A percentile compares a stretch with the other conserved stretches of the same genome.
Conservation (phyloP, 768 basidiomycete genomes). For the Paxillus involutus region DNA sequence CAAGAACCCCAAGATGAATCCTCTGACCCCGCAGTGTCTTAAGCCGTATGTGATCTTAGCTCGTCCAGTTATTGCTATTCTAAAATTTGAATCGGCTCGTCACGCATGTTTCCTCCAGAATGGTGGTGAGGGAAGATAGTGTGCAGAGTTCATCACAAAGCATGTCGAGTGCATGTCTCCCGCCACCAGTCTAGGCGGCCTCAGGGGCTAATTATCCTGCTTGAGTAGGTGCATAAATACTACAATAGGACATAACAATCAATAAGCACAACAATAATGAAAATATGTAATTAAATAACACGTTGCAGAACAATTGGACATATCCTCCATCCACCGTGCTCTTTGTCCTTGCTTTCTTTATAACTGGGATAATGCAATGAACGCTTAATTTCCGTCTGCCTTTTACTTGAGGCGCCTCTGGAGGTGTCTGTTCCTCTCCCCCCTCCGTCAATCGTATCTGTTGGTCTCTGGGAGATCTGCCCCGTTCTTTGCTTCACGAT, state of each 20-base stretch:
- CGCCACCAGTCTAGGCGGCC: no score
- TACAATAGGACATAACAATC: slow-evolving; percentile 19
- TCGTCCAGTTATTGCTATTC: no score
- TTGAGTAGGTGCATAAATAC: neutral
- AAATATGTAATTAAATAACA: neutral
- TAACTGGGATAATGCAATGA: neutral
- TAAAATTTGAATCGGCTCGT: slow-evolving; percentile 25
- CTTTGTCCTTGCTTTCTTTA: slow-evolving; percentile 10
- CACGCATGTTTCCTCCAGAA: slow-evolving; percentile 91
- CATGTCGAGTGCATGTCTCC: slow-evolving; percentile 85
- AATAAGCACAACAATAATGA: no score
- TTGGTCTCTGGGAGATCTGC: slow-evolving; percentile 22
- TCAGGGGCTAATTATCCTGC: slow-evolving; percentile 19
- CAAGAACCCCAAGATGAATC: no score
- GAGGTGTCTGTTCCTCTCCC: slow-evolving; percentile 19
- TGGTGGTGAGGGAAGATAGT: slow-evolving; percentile 57
- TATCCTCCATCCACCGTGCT: neutral
- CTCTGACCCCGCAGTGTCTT: no score
- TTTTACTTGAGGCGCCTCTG: slow-evolving; percentile 10
- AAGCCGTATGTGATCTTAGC: no score
- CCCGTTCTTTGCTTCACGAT: neutral
- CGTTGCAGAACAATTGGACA: no score
- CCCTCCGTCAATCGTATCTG: neutral
- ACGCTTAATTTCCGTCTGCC: neutral
- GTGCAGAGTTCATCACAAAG: slow-evolving; percentile 72